Evolutionary conservation across 768 basidiomycete genomes (phyloP).

Genomic region (Suillus hirtellus): DNA sequence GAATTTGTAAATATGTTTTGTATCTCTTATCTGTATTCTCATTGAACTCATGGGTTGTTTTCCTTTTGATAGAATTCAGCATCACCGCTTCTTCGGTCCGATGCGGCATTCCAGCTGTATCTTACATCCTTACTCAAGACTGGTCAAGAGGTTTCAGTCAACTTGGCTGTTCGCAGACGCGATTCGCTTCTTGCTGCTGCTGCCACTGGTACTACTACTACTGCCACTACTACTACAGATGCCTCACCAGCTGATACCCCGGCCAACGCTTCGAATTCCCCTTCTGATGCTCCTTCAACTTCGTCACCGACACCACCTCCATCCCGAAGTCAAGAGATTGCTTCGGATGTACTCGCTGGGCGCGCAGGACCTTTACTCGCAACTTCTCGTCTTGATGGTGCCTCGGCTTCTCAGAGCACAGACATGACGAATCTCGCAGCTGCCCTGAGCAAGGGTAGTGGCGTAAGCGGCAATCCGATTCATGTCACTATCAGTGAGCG

Average conservation of each 20-base stretch:
- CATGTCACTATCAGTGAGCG: slow-evolving; percentile 83
- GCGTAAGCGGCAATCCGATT: slow-evolving; percentile 59
- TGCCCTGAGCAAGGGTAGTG: slow-evolving; percentile 43
- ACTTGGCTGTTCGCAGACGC: slow-evolving; percentile 65
- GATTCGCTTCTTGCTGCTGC: slow-evolving; percentile 58
- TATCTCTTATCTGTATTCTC: neutral
- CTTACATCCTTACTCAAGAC: slow-evolving; percentile 63
- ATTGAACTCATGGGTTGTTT: slow-evolving; percentile 11
- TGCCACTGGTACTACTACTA: slow-evolving; percentile 20
- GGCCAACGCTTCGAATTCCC: slow-evolving; percentile 8
- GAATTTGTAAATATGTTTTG: slow-evolving; percentile 65
- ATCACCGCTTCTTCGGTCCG: slow-evolving; percentile 70
- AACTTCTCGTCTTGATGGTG: slow-evolving; percentile 2
- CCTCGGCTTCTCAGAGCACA: slow-evolving; percentile 16
- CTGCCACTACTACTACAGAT: slow-evolving; percentile 17
- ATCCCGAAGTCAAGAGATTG: slow-evolving; percentile 44
- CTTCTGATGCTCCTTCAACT: slow-evolving; percentile 18
- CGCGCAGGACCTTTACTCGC: slow-evolving; percentile 18
- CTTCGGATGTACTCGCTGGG: slow-evolving; percentile 39
- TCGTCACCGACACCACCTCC: slow-evolving; percentile 23
- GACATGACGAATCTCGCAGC: slow-evolving; percentile 45
- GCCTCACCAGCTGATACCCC: slow-evolving; percentile 12
- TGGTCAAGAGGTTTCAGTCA: slow-evolving; percentile 56
- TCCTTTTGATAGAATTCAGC: slow-evolving; percentile 51
- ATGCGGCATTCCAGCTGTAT: slow-evolving; percentile 77